These are phyloP conservation scores for Colletotrichum karsti DNA, from an alignment of 2,329 filamentous ascomycete genomes.

Conservation along the genomic window DNA sequence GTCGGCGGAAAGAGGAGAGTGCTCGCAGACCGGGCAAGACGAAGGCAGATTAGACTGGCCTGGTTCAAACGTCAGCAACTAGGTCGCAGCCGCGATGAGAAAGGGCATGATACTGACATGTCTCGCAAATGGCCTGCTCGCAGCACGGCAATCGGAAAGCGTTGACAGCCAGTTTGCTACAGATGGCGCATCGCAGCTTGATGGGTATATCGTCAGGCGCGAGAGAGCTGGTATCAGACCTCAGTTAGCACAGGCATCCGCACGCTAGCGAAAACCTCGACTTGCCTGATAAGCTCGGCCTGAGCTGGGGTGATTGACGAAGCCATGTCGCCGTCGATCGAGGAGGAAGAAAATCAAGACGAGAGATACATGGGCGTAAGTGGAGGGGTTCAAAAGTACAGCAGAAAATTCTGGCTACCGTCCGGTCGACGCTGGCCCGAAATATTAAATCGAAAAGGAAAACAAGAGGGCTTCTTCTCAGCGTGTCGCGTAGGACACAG, in stretches of 20 bases:
- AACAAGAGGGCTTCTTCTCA: neutral
- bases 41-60: slow-evolving; percentile 80
- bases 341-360: slow-evolving; percentile 21
- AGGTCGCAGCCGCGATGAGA: neutral
- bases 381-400: slow-evolving; percentile 23
- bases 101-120: slow-evolving; percentile 67
- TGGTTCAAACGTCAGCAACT: slow-evolving; percentile 44
- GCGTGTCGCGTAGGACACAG: slow-evolving; percentile 16
- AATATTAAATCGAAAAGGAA: neutral
- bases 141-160: slow-evolving; percentile 94
- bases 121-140: slow-evolving; percentile 92
- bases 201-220: slow-evolving; percentile 89
- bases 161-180: slow-evolving; percentile 89
- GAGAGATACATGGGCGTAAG: slow-evolving; percentile 26
- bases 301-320: slow-evolving; percentile 56
- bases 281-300: slow-evolving; percentile 67
- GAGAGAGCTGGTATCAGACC: slow-evolving; percentile 67
- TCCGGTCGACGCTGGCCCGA: neutral
- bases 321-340: slow-evolving; percentile 31
- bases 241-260: neutral
- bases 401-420: neutral
- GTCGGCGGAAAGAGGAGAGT: slow-evolving; percentile 85
- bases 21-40: slow-evolving; percentile 92
- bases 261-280: neutral
- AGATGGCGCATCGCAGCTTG: slow-evolving; percentile 93